phyloP scores from a whole-genome alignment of 2,329 filamentous ascomycete species.

The Ciborinia camelliae region DNA sequence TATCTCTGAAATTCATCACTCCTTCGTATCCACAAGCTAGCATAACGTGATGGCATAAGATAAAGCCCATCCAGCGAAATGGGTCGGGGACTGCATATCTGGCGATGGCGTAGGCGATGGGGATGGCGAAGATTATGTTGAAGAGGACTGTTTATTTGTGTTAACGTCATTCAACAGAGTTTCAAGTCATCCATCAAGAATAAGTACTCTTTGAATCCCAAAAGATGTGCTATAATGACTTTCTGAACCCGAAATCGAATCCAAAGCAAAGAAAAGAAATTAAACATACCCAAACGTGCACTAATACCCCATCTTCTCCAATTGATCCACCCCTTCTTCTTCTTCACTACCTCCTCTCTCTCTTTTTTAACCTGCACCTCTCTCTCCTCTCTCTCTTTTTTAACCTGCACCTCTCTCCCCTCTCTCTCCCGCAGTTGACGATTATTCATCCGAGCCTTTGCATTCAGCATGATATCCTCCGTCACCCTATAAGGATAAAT shows the following conservation, averaged over 20 bases:
- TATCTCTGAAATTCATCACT: slow-evolving; percentile 1
- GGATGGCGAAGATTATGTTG: slow-evolving; percentile 22
- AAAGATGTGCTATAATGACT: too few species aligned
- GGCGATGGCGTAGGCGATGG: slow-evolving; percentile 19
- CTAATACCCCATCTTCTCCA: neutral
- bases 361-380: neutral
- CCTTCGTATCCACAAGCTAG: neutral
- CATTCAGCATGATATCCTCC: neutral
- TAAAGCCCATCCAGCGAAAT: neutral
- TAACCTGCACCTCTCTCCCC: neutral
- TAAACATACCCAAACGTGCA: neutral
- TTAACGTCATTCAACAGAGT: too few species aligned
- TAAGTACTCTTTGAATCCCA: too few species aligned
- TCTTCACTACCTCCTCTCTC: neutral
- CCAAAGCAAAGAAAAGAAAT: neutral
- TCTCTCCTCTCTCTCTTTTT: neutral
- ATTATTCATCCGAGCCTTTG: too few species aligned
- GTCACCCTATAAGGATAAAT: too few species aligned
- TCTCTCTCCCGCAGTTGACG: neutral
- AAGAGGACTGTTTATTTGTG: slow-evolving; percentile 18
- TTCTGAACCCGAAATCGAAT: too few species aligned
- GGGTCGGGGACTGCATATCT: neutral
- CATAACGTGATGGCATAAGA: neutral
- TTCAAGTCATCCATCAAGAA: too few species aligned
- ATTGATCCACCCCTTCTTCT: neutral